These are phyloP conservation scores for Penicillium bovifimosum DNA, from an alignment of 495 filamentous ascomycete genomes.

Conservation along the genomic window DNA sequence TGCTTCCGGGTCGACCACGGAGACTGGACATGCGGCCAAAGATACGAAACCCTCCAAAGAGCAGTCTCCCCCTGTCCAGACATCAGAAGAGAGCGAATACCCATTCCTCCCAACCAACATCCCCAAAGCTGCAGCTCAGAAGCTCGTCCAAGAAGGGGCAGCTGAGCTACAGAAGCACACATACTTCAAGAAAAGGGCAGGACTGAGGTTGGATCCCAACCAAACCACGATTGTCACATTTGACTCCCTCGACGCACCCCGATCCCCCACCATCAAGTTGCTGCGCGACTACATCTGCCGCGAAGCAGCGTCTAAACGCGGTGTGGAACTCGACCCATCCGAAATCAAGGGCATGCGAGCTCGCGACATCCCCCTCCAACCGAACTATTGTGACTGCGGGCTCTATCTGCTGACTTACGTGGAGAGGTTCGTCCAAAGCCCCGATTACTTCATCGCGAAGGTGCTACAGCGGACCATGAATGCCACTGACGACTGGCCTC, in stretches of 20 bases:
- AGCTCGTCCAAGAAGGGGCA: neutral
- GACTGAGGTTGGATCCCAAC: conserved; percentile 21
- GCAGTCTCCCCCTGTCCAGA: conserved; percentile 15
- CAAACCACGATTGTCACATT: conserved; percentile 76
- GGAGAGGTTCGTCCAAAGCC: conserved; percentile 68
- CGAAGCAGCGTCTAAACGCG: conserved; percentile 67
- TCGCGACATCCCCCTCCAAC: conserved; percentile 66
- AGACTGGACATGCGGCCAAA: conserved; percentile 1
- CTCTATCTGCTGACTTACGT: conserved; percentile 79
- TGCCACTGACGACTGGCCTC: conserved; percentile 47
- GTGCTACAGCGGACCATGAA: conserved; percentile 46
- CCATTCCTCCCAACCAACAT: conserved; percentile 11
- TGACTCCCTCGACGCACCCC: conserved; percentile 68
- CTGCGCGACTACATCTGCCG: conserved; percentile 72
- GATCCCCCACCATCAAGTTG: conserved; percentile 53
- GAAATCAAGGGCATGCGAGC: conserved; percentile 61
- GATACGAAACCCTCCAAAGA: conserved; percentile 4
- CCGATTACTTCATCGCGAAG: conserved; percentile 57
- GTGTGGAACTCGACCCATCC: conserved; percentile 48
- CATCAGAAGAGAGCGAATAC: conserved; percentile 27
- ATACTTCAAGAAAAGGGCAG: conserved; percentile 22
- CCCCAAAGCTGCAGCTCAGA: neutral
- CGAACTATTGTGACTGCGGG: conserved; percentile 86
- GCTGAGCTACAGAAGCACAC: conserved; percentile 11
- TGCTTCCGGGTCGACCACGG: conserved; percentile 25